A percentile compares a stretch with the other conserved stretches of the same genome.
These are phyloP conservation scores for Thelonectria blattea DNA, from an alignment of 2,329 filamentous ascomycete species.

Conservation along the genomic window DNA sequence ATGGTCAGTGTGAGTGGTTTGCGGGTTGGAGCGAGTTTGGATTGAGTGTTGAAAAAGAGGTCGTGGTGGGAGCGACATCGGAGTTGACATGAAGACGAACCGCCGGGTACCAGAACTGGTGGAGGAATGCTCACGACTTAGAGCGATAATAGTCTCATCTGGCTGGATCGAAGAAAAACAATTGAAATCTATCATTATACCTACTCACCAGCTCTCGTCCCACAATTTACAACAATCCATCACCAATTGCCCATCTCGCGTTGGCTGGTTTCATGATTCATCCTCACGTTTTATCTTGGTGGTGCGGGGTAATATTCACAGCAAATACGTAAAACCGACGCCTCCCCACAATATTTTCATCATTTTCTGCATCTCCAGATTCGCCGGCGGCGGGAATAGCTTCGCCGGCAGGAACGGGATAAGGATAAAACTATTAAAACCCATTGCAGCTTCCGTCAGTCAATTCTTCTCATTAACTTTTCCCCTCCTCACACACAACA, in stretches of 20 bases:
- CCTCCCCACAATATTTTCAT: not conserved
- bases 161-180: not conserved
- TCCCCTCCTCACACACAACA: too few species aligned
- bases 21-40: not conserved
- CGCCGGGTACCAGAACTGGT: too few species aligned
- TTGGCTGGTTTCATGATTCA: not conserved
- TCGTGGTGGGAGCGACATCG: constrained; percentile 10
- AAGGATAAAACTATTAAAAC: too few species aligned
- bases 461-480: too few species aligned
- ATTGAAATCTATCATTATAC: too few species aligned
- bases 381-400: constrained; percentile 4
- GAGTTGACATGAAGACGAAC: too few species aligned
- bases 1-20: too few species aligned
- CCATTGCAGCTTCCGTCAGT: too few species aligned
- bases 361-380: not conserved
- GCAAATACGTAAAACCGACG: not conserved
- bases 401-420: not conserved
- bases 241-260: not conserved
- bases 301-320: constrained; percentile 1
- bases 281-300: not conserved
- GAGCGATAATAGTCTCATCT: too few species aligned
- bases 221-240: not conserved
- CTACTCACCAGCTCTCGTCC: too few species aligned
- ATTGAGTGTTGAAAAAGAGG: not conserved
- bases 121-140: too few species aligned